Evolutionary conservation across 495 filamentous ascomycete genomes (phyloP).

Genomic region (Staphylotrichum tortipilum): DNA sequence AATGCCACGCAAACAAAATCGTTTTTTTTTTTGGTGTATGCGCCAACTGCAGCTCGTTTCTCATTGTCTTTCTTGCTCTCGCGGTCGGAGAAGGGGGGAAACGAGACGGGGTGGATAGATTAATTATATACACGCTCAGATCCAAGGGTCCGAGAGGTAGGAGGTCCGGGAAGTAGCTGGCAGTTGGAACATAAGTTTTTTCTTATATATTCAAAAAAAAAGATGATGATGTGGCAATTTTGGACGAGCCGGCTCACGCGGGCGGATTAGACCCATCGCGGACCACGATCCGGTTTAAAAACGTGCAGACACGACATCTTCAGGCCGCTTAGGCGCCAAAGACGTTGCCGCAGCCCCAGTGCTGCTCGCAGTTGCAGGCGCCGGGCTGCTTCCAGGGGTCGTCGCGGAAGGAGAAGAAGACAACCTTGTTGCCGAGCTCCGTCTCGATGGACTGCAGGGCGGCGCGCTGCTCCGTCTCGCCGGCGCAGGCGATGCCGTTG

Average conservation of each 20-base stretch:
- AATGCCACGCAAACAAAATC: too few relatives aligned
- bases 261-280: too few relatives aligned
- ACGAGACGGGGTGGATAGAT: background rate
- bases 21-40: too few relatives aligned
- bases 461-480: slow-evolving; percentile 53
- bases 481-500: slow-evolving; percentile 66
- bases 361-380: slow-evolving; percentile 63
- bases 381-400: slow-evolving; percentile 77
- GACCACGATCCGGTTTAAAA: background rate
- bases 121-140: slow-evolving; percentile 7
- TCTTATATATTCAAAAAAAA: slow-evolving; percentile 3
- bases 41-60: slow-evolving; percentile 7
- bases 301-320: too few relatives aligned
- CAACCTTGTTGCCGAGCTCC: slow-evolving; percentile 45
- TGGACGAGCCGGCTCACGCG: background rate
- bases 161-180: background rate
- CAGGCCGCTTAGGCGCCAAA: slow-evolving; percentile 33
- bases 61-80: too few relatives aligned
- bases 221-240: too few relatives aligned
- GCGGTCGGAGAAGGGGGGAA: too few relatives aligned
- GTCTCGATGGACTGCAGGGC: slow-evolving; percentile 60
- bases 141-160: background rate
- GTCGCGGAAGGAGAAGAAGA: slow-evolving; percentile 73
- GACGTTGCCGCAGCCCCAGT: slow-evolving; percentile 58
- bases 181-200: slow-evolving; percentile 3